A percentile compares a stretch with the other conserved stretches of the same genome.
Evolutionary conservation across 2,329 filamentous ascomycete species (phyloP).

Genomic region (Venturia oleaginea): DNA sequence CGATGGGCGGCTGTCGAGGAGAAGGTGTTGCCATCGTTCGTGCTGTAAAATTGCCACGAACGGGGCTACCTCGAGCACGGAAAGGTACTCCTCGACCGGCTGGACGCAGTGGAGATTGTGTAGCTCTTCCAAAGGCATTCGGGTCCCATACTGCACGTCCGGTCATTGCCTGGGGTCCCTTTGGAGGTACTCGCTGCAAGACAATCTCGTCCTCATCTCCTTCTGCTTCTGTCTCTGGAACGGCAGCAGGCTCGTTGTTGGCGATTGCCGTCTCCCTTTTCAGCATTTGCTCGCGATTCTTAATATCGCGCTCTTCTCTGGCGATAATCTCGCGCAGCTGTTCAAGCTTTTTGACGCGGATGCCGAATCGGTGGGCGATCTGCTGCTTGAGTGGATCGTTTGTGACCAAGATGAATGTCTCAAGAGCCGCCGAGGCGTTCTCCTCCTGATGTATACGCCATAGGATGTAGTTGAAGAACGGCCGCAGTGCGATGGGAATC

Average conservation of each 20-base stretch:
- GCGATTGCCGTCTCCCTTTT: constrained; percentile 27
- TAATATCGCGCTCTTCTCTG: constrained; percentile 40
- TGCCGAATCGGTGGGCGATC: constrained; percentile 41
- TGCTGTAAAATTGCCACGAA: constrained; percentile 19
- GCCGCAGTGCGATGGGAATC: constrained; percentile 33
- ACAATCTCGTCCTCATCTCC: constrained; percentile 30
- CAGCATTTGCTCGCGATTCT: constrained; percentile 29
- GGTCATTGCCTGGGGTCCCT: constrained; percentile 22
- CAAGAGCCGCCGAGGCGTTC: constrained; percentile 38
- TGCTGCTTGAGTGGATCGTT: constrained; percentile 38
- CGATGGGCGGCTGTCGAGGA: constrained; percentile 15
- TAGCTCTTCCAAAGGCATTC: constrained; percentile 37
- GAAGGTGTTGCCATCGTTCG: not conserved
- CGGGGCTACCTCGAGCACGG: constrained; percentile 23
- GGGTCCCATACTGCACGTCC: constrained; percentile 36
- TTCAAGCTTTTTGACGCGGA: constrained; percentile 40
- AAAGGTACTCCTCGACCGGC: constrained; percentile 21
- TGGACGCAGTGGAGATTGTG: constrained; percentile 19
- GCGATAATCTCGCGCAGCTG: constrained; percentile 40
- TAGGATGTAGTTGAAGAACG: constrained; percentile 42
- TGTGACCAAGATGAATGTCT: constrained; percentile 43
- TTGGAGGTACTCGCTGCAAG: constrained; percentile 29
- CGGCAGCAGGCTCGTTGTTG: not conserved
- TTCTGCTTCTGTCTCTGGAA: not conserved
- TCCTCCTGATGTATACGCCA: constrained; percentile 43